Evolutionary conservation across 163 green algal genomes (phyloP).

Genomic region (Scenedesmus sp.): DNA sequence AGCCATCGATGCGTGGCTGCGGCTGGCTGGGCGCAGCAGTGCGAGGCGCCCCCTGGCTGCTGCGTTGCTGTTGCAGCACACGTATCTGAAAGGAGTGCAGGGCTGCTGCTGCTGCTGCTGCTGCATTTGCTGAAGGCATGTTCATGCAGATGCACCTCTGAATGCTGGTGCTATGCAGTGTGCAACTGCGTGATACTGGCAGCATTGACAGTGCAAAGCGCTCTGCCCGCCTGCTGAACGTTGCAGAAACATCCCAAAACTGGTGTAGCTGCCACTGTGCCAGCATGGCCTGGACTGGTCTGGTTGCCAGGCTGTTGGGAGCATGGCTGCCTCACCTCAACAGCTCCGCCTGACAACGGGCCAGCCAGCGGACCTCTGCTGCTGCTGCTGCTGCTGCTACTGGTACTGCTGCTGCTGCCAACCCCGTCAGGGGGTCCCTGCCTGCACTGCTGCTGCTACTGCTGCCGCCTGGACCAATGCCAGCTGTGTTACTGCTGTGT

Average conservation of each 20-base stretch:
- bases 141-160: too few species aligned
- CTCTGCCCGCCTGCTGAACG: not conserved
- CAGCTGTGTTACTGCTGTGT: not conserved
- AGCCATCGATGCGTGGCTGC: too few species aligned
- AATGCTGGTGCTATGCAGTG: too few species aligned
- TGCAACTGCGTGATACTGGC: too few species aligned
- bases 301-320: not conserved
- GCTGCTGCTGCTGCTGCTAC: slow-evolving; percentile 11
- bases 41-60: too few species aligned
- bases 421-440: not conserved
- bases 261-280: not conserved
- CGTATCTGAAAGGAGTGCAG: too few species aligned
- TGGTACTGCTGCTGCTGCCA: slow-evolving; percentile 31
- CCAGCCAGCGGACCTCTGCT: not conserved
- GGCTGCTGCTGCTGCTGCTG: too few species aligned
- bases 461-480: not conserved
- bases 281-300: not conserved
- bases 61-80: too few species aligned
- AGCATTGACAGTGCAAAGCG: too few species aligned
- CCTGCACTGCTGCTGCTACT: slow-evolving; percentile 35
- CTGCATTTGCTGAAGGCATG: too few species aligned
- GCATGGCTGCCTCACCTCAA: not conserved
- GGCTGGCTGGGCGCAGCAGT: too few species aligned
- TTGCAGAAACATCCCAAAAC: not conserved
- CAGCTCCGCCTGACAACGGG: not conserved